Base-by-base conservation (phyloP, 768 basidiomycete genomes). In the Serendipita sp. region DNA sequence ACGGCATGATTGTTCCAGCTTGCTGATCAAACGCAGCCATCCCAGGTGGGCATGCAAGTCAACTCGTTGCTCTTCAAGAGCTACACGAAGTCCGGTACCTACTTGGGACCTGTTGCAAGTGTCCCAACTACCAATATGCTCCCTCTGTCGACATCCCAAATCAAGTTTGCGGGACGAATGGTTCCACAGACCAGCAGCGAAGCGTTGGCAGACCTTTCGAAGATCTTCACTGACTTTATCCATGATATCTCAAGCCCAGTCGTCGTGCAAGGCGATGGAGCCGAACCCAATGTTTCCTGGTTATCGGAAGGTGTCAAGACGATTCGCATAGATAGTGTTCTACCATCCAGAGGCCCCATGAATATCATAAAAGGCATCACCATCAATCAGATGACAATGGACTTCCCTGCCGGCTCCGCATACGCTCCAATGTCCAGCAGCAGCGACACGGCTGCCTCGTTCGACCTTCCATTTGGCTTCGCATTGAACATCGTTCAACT, bases 21-120 rank as follows among this genome's bases (percentile, higher is more conserved):
- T 42, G 22, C 43, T 45, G 60, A 31, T 28, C 33, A 63, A 85
- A 82, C 38, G 14, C 38, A 38, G 38, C 86, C 86, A 31, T 84
- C 86, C 1, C 85, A 86, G 77, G 84, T 88, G 42, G 86, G 86
- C 28, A 81, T 88, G 13, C 73, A 80, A 64, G 74, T 88, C 5
- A 78, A 75, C 64, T 77, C 78, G 2, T 77, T 88, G 61, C 77
- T 77, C 0, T 88, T 88, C 72, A 75, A 82, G 60, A 81, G 81
- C 17, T 83, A 75, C 67, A 76, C 78, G 34, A 75, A 75, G 28
- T 73, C 76, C 30, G 34, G 43, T 22, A 64, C 45, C 14, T 43
- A 80, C 70, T 80, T 88, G 63, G 86, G 83, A 2, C 78, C 82
- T 2, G 83, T 82, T 11, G 65, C 77, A 1, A 79, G 79, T 0